A percentile compares a stretch with the other conserved stretches of the same genome.
Conservation (phyloP, 78 protist genomes). For the Bodo saltans region DNA sequence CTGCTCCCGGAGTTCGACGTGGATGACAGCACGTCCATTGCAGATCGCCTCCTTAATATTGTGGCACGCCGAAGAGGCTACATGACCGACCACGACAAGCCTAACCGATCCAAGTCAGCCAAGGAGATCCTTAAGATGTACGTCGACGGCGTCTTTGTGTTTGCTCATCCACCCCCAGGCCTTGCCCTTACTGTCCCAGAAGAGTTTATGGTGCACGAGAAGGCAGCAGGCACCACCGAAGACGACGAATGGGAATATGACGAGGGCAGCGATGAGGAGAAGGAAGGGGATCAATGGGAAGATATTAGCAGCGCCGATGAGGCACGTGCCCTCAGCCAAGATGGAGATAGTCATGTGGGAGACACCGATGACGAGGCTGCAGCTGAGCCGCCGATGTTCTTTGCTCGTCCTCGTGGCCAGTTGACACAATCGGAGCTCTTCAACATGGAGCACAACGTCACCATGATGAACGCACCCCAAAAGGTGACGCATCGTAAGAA, state of each 20-base stretch:
- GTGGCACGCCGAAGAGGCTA: slow-evolving; percentile 26
- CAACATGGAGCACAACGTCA: slow-evolving; percentile 10
- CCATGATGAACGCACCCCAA: neutral
- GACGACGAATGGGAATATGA: neutral
- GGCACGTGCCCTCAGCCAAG: neutral
- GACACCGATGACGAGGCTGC: neutral
- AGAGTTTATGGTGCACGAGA: neutral
- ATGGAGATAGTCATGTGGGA: neutral
- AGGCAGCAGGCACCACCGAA: neutral
- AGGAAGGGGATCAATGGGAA: neutral
- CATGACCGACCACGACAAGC: slow-evolving; percentile 58
- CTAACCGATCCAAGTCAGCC: slow-evolving; percentile 56
- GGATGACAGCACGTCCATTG: neutral
- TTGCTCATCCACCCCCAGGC: slow-evolving; percentile 20
- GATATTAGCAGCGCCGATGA: neutral
- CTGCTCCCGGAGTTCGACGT: neutral
- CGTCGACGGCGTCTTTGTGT: slow-evolving; percentile 29
- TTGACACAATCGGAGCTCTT: neutral
- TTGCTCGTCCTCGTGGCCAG: neutral
- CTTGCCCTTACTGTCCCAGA: neutral
- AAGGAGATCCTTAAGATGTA: slow-evolving; percentile 67
- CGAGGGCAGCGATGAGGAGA: neutral
- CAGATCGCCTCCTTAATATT: slow-evolving; percentile 9
- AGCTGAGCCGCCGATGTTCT: neutral
- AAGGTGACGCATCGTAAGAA: neutral